phyloP scores from a whole-genome alignment of 176 grass and related monocot species.

The Coix lacrymajobi region DNA sequence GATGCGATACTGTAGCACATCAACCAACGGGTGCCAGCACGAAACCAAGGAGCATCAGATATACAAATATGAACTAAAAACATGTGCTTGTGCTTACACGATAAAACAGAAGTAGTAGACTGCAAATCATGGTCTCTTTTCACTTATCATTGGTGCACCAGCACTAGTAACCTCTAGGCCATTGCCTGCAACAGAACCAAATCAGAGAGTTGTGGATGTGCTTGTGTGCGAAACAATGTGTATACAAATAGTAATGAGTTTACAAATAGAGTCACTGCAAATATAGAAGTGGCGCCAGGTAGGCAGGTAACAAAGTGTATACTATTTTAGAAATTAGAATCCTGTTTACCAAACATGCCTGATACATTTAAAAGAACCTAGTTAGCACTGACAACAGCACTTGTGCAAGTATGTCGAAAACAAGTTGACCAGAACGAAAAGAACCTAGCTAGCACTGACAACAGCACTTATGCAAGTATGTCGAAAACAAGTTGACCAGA shows the following conservation, averaged over 20 bases:
- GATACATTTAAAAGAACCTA: background rate
- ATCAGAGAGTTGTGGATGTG: background rate
- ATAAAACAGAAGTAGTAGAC: background rate
- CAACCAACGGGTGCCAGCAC: background rate
- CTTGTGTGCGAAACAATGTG: background rate
- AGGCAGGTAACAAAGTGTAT: background rate
- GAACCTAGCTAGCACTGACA: background rate
- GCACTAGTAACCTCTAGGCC: constrained; percentile 66
- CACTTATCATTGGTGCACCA: constrained; percentile 6
- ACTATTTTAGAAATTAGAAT: background rate
- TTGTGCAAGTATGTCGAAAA: background rate
- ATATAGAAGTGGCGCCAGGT: background rate
- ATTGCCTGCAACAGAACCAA: constrained; percentile 54
- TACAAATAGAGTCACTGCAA: background rate
- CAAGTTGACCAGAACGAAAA: background rate
- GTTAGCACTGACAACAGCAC: background rate
- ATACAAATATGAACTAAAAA: background rate
- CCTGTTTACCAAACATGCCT: background rate
- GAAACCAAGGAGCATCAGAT: background rate
- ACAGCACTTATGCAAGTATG: background rate
- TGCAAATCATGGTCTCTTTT: background rate
- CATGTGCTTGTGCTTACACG: constrained; percentile 22
- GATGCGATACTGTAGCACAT: background rate
- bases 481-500: background rate
- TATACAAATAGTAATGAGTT: background rate